Evolutionary conservation across 2,329 filamentous ascomycete genomes (phyloP), one percentile per base, ranked within the genome.

Genomic region (Penicillium digitatum): DNA sequence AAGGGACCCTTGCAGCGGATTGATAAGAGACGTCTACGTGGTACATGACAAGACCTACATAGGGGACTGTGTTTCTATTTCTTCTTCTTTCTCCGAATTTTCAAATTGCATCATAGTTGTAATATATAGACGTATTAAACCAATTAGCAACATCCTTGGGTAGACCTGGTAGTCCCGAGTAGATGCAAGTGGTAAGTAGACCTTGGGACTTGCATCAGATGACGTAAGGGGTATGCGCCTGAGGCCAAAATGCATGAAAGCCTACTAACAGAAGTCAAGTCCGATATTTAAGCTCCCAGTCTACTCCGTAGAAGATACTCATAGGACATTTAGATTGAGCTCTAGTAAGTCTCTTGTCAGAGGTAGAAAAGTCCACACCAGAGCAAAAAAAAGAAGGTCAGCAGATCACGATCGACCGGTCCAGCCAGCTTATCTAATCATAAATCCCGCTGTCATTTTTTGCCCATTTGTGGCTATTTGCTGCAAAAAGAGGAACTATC

Each of bases 401-500:
- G 45, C 51, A 40, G 51, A 54, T 31, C 44, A 18, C 27, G 14
- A 53, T 53, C 5, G 51, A 32, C 51, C 44, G 51, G 51, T 8
- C 51, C 48, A 32, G 51, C 51, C 51, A 32, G 43, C 44, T 48
- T 48, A 48, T 29, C 37, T 53, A 53, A 53, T 32, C 3, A 12
- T 20, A 20, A 48, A 53, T 35, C 27, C 51, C 10, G 27, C 27
- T 26, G 37, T 34, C 37, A 35, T 53, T 53, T 53, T 53, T 38
- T 53, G 50, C 39, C 48, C 27, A 50, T 43, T 39, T 40, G 47
- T 49, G 47, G 18, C 48, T 50, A 26, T 51, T 45, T 51, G 48
- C 48, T 50, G 29, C 48, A 43, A 22, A 27, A 14, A 45, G 16
- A 45, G 22, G 37, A 42, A 42, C 37, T 42, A 53, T 48, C 29